phyloP scores from a whole-genome alignment of 2,329 filamentous ascomycete species.

The Magnaporthiopsis rhizophila region DNA sequence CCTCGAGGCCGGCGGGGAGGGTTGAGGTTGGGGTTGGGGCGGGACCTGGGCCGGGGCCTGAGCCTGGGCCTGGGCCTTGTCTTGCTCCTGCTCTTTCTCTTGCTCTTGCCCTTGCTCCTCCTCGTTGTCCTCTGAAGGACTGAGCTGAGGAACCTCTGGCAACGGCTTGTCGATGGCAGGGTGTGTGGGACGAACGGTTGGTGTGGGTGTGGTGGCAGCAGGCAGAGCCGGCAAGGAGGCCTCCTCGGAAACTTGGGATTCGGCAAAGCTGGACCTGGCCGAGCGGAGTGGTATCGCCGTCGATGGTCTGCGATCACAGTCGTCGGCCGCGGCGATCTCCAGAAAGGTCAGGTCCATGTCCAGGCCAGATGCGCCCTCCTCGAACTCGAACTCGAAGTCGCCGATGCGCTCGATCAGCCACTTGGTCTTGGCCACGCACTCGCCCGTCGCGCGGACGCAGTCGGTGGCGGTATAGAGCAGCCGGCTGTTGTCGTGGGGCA shows the following conservation, averaged over 20 bases:
- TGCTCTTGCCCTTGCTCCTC: neutral
- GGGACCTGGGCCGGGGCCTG: slow-evolving; percentile 10
- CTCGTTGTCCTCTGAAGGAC: slow-evolving; percentile 27
- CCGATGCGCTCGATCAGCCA: slow-evolving; percentile 80
- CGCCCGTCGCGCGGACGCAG: slow-evolving; percentile 83
- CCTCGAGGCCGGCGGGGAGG: neutral
- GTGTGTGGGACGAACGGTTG: slow-evolving; percentile 25
- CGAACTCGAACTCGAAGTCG: slow-evolving; percentile 81
- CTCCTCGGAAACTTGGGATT: slow-evolving; percentile 17
- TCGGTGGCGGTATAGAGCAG: slow-evolving; percentile 73
- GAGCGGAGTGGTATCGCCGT: slow-evolving; percentile 16
- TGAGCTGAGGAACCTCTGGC: slow-evolving; percentile 53
- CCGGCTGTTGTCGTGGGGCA: slow-evolving; percentile 69
- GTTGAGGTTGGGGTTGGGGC: neutral
- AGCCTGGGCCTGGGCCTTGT: slow-evolving; percentile 11
- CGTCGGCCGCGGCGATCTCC: slow-evolving; percentile 30
- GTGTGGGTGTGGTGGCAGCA: slow-evolving; percentile 26
- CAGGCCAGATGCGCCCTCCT: slow-evolving; percentile 38
- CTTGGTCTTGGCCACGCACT: slow-evolving; percentile 83
- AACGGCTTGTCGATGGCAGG: slow-evolving; percentile 58
- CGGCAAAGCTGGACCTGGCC: slow-evolving; percentile 20
- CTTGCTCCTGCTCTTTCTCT: no score
- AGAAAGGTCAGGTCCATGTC: slow-evolving; percentile 52
- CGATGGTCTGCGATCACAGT: slow-evolving; percentile 23
- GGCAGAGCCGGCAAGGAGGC: slow-evolving; percentile 10